Base-by-base conservation (phyloP, 2,329 filamentous ascomycete genomes). In the Cladosporium cucumerinum region DNA sequence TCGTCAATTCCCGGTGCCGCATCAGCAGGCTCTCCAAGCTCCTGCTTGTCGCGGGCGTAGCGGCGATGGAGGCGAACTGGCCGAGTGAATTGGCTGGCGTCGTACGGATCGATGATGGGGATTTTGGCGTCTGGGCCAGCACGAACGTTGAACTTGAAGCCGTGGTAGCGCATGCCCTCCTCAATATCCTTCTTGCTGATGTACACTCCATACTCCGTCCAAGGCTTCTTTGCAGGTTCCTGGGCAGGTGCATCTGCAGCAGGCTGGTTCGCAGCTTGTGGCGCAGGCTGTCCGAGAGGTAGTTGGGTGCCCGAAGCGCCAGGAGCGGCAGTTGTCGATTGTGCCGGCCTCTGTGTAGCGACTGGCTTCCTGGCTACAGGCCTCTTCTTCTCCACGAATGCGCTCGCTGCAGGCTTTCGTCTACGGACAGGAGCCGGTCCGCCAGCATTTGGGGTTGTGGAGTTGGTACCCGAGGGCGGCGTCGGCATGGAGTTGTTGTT, bases 21-120 rank as follows among this genome's bases (percentile, higher is more conserved):
- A n/a, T 73, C 72, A 8, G 68, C 68, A 48, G 70, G 69, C 25
- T 75, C 70, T 63, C 75, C 70, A 4, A 67, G 70, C 26, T 76
- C 81, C 72, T 76, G 82, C 64, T 86, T 83, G 46, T 85, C 88
- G 71, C 88, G 86, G 21, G 93, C 92, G 75, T 97, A 93, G 64
- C 95, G 90, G 68, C 95, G 88, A 75, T 98, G 93, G 43, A 99
- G 81, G 43, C 92, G 89, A 34, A 98, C 91, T 0, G 95, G 95
- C 30, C 93, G 87, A 21, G 91, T 89, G 74, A 98, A 99, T 60
- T 96, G 88, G 6, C 88, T 82, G 69, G 94, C 88, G 73, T 98
- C 89, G 66, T 92, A 83, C 34, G 87, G 84, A 70, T 90, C 89
- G 67, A 65, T 61, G 74, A 80, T 68, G 2, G 69, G 66, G 10